Evolutionary conservation across 2,329 filamentous ascomycete genomes (phyloP).

Genomic region (Ramularia collo-cygni): DNA sequence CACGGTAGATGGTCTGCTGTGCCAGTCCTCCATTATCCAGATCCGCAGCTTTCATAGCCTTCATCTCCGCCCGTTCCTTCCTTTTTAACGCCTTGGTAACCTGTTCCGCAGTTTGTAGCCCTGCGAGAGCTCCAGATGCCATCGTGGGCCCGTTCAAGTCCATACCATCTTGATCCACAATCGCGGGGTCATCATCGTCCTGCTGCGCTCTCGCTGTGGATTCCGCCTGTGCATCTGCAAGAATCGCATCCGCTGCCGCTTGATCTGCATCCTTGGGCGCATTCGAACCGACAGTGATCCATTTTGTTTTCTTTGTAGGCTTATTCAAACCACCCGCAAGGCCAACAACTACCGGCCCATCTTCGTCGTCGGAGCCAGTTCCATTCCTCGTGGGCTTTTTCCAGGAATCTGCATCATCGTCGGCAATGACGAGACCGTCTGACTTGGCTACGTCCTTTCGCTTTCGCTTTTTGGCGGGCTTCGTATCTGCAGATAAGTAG

Average conservation of each 20-base stretch:
- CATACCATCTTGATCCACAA: constrained; percentile 45
- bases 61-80: constrained; percentile 58
- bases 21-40: constrained; percentile 40
- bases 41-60: constrained; percentile 41
- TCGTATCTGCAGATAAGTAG: constrained; percentile 68
- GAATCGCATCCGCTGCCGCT: constrained; percentile 51
- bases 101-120: constrained; percentile 74
- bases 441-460: constrained; percentile 34
- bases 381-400: constrained; percentile 39
- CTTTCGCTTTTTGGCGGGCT: constrained; percentile 49
- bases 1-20: constrained; percentile 86
- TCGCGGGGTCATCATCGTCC: constrained; percentile 42
- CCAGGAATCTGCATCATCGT: constrained; percentile 51
- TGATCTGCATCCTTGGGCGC: constrained; percentile 47
- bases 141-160: constrained; percentile 54
- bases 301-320: constrained; percentile 68
- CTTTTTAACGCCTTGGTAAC: constrained; percentile 54
- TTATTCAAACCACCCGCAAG: constrained; percentile 49
- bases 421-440: constrained; percentile 39
- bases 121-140: constrained; percentile 81
- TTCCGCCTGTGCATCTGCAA: constrained; percentile 30
- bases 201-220: constrained; percentile 23
- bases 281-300: constrained; percentile 62
- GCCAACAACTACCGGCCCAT: constrained; percentile 39
- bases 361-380: constrained; percentile 49